A percentile compares a stretch with the other conserved stretches of the same genome.
Conservation (phyloP, 768 basidiomycete species). For the Hypholoma sublateritium region DNA sequence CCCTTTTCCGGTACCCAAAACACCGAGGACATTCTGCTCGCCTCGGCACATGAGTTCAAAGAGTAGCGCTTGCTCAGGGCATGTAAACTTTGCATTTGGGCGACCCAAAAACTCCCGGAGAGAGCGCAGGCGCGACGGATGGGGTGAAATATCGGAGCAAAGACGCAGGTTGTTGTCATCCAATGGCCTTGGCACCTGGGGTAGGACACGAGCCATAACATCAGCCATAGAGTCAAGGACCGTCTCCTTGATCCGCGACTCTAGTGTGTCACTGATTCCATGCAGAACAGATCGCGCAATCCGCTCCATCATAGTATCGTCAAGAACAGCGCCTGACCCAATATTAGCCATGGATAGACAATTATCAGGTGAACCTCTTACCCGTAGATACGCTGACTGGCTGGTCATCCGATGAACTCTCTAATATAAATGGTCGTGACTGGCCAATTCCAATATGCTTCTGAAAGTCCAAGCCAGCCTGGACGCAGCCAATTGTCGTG, state of each 20-base stretch:
- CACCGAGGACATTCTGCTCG: not conserved
- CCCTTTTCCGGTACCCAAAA: not conserved
- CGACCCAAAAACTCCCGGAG: constrained; percentile 5
- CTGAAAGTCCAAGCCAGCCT: not conserved
- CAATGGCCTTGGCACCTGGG: not conserved
- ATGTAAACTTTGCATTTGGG: constrained; percentile 5
- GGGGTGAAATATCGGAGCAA: not conserved
- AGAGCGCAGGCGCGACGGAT: constrained; percentile 1
- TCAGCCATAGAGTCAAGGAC: constrained; percentile 11
- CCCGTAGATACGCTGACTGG: too few relatives aligned
- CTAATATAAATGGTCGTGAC: not conserved
- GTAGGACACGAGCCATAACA: constrained; percentile 1
- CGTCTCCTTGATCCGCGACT: constrained; percentile 1
- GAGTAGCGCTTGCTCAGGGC: not conserved
- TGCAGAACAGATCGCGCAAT: not conserved
- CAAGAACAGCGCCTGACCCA: not conserved
- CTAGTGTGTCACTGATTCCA: not conserved
- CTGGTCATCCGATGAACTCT: not conserved
- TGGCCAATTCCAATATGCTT: not conserved
- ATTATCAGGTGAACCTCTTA: too few relatives aligned
- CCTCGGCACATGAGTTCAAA: not conserved
- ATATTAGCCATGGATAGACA: not conserved
- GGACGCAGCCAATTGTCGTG: not conserved
- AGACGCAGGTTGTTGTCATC: not conserved
- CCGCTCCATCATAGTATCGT: not conserved